phyloP scores from a whole-genome alignment of 1,284 basidiomycete species.

The Ustilago tritici region DNA sequence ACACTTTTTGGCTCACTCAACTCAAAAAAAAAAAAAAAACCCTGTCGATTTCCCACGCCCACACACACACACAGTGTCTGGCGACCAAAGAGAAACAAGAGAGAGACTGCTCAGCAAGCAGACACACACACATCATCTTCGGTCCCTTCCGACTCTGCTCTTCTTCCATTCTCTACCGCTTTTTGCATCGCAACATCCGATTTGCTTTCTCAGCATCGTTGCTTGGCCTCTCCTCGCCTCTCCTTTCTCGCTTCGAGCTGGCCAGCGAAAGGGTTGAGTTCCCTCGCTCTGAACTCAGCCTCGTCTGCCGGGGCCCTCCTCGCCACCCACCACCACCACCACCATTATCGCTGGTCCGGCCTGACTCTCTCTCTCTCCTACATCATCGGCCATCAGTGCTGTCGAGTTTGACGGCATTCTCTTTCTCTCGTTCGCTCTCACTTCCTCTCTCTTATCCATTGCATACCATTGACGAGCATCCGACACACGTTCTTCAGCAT shows the following conservation, averaged over 20 bases:
- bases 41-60: background rate
- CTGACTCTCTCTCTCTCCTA: background rate
- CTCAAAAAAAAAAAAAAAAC: background rate
- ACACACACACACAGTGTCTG: background rate
- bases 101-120: background rate
- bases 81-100: background rate
- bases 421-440: background rate
- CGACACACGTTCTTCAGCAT: background rate
- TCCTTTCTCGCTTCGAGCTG: background rate
- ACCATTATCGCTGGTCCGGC: background rate
- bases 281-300: slow-evolving; percentile 6
- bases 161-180: slow-evolving; percentile 3
- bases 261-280: slow-evolving; percentile 1
- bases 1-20: background rate
- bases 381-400: background rate
- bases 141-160: slow-evolving; percentile 10
- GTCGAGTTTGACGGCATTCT: background rate
- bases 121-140: background rate
- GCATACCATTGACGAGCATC: background rate
- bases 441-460: background rate
- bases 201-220: background rate
- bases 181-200: background rate
- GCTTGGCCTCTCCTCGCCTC: background rate
- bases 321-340: background rate
- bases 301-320: background rate